phyloP scores from a whole-genome alignment of 2,329 filamentous ascomycete species.

The Colletotrichum liriopes region DNA sequence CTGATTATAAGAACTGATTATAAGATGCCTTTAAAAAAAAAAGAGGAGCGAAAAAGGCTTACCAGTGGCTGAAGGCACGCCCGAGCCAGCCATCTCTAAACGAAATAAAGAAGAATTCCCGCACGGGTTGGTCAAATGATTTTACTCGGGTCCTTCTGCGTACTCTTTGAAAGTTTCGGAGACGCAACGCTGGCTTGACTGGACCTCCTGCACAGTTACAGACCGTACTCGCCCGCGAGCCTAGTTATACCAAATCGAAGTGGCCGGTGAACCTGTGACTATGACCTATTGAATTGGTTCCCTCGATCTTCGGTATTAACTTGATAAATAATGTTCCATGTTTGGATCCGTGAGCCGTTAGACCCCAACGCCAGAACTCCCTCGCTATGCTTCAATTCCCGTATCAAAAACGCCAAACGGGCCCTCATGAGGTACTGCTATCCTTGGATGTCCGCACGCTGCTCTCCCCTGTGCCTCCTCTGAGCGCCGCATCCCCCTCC shows the following conservation, averaged over 20 bases:
- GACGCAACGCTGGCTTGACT: neutral
- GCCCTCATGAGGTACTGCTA: conserved; percentile 35
- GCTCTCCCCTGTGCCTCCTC: conserved; percentile 43
- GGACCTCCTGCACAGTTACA: too few species aligned
- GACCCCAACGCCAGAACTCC: conserved; percentile 25
- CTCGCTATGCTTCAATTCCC: conserved; percentile 26
- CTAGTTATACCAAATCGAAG: neutral
- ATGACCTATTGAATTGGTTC: neutral
- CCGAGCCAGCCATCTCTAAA: neutral
- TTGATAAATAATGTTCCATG: neutral
- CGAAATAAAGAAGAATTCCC: too few species aligned
- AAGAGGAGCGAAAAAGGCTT: neutral
- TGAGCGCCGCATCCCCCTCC: conserved; percentile 68
- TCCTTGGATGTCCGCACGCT: conserved; percentile 41
- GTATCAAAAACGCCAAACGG: neutral
- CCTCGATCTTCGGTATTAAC: neutral
- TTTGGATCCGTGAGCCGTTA: neutral
- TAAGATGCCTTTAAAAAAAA: neutral
- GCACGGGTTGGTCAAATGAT: neutral
- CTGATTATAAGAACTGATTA: too few species aligned
- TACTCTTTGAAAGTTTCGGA: neutral
- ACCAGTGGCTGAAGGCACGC: neutral
- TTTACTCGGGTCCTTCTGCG: neutral
- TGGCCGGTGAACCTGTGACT: neutral
- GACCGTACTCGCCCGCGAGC: neutral